Percentiles rank a stretch among this genome's conserved stretches.
Conservation (phyloP, 2,329 filamentous ascomycete species). For the Penicillium sp. region DNA sequence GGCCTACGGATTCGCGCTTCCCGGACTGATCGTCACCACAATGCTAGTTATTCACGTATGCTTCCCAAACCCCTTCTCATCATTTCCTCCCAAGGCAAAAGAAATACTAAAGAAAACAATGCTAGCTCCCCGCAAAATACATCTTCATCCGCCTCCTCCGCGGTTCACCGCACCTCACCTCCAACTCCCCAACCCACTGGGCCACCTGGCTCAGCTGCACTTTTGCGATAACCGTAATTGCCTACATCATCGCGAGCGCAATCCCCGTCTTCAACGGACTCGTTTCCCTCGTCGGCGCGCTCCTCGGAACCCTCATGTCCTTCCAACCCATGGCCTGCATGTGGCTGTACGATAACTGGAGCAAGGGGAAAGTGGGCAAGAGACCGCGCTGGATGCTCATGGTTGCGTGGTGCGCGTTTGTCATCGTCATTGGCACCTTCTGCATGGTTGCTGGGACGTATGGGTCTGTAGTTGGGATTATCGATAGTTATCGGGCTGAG, state of each 20-base stretch:
- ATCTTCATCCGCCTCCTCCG: slow-evolving; percentile 30
- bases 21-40: slow-evolving; percentile 37
- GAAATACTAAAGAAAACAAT: neutral
- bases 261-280: slow-evolving; percentile 33
- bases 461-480: slow-evolving; percentile 49
- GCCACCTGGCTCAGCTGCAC: slow-evolving; percentile 31
- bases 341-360: slow-evolving; percentile 28
- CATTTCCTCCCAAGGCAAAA: too few species aligned
- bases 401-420: slow-evolving; percentile 9
- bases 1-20: slow-evolving; percentile 48
- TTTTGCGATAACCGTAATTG: slow-evolving; percentile 22
- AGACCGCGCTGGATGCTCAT: slow-evolving; percentile 1
- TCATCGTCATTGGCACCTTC: slow-evolving; percentile 41
- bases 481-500: slow-evolving; percentile 41
- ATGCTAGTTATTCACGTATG: slow-evolving; percentile 29
- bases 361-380: neutral
- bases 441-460: slow-evolving; percentile 54
- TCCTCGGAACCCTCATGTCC: slow-evolving; percentile 28
- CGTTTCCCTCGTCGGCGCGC: slow-evolving; percentile 32
- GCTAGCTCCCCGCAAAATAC: slow-evolving; percentile 28
- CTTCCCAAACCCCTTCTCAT: neutral
- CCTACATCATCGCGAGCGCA: slow-evolving; percentile 34
- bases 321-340: slow-evolving; percentile 27
- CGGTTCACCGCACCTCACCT: slow-evolving; percentile 27
- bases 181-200: slow-evolving; percentile 32